Evolutionary conservation across 345 rosid species (phyloP).

Genomic region (Melaleuca alternifolia): DNA sequence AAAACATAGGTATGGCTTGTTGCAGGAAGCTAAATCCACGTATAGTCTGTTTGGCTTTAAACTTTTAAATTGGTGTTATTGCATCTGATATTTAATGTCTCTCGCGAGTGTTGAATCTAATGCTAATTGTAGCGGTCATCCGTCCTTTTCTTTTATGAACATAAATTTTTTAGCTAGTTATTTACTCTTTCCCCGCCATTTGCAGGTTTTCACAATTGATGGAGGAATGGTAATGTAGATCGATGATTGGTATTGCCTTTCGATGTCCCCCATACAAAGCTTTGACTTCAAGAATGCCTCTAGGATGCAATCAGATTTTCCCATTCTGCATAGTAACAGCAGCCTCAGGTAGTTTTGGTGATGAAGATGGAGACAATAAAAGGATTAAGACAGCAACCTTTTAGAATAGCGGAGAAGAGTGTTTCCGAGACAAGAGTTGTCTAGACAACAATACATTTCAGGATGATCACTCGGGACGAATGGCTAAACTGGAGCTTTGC

Average conservation of each 20-base stretch:
- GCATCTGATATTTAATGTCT: not conserved
- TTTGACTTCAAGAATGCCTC: not conserved
- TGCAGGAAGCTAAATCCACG: not conserved
- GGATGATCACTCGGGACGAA: not conserved
- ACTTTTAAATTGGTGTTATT: not conserved
- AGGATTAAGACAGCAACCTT: not conserved
- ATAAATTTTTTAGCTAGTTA: not conserved
- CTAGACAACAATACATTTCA: not conserved
- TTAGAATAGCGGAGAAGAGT: not conserved
- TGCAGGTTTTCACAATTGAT: conserved; percentile 81
- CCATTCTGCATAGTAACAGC: not conserved
- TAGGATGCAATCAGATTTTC: not conserved
- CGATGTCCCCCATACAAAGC: not conserved
- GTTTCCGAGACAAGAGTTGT: not conserved
- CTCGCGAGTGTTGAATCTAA: not conserved
- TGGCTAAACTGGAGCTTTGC: not conserved
- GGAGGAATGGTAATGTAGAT: conserved; percentile 92
- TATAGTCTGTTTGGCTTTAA: not conserved
- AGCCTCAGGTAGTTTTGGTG: not conserved
- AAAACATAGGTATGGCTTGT: not conserved
- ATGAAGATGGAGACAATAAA: not conserved
- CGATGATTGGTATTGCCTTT: not conserved
- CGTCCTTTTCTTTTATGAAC: not conserved
- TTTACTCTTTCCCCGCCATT: not conserved
- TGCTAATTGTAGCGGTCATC: not conserved